Evolutionary conservation across 768 basidiomycete species (phyloP), one percentile per base, ranked within the genome.

Genomic region (Pluteus cervinus): DNA sequence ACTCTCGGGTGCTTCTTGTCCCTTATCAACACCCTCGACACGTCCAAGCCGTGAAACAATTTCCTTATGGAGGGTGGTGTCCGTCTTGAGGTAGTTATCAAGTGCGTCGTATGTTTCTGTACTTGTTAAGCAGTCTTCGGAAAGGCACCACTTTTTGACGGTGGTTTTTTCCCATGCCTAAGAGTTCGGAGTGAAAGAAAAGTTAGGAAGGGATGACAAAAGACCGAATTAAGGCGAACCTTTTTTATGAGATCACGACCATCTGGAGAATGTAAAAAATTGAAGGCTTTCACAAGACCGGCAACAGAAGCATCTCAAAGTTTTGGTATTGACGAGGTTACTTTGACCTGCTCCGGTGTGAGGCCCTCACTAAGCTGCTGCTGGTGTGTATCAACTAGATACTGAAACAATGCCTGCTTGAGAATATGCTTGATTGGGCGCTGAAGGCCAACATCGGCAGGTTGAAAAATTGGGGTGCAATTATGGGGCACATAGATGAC

Each of bases 361-460:
- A 49, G 36, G 1, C 55, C 49, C 5, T 37, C 24, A 7, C 20
- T 28, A 5, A 43, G 18, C 29, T 52, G 50, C 18, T 46, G 11
- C 17, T 37, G 34, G 37, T 52, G 53, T 4, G n/a, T 9, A 0
- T 40, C 33, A 8, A 49, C 47, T 23, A 57, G 37, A 31, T 34
- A 53, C 2, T 50, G 7, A 7, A 49, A 31, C 3, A 32, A 12
- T 4, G 23, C 18, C 29, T 48, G 52, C 10, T 51, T 45, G 29
- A 60, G 4, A 20, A 36, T 20, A 29, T 56, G 50, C 37, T 57
- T 58, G 46, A 57, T 44, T 15, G 51, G 34, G 14, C 51, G 44
- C n/a, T 60, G 44, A 3, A 58, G 41, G n/a, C 54, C 58, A 23
- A 57, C 51, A 46, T 58, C 56, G n/a, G 50, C 48, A 18, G 57